Base-by-base conservation (phyloP, 2,329 filamentous ascomycete species). In the Paecilomyces dactylethromorphus region DNA sequence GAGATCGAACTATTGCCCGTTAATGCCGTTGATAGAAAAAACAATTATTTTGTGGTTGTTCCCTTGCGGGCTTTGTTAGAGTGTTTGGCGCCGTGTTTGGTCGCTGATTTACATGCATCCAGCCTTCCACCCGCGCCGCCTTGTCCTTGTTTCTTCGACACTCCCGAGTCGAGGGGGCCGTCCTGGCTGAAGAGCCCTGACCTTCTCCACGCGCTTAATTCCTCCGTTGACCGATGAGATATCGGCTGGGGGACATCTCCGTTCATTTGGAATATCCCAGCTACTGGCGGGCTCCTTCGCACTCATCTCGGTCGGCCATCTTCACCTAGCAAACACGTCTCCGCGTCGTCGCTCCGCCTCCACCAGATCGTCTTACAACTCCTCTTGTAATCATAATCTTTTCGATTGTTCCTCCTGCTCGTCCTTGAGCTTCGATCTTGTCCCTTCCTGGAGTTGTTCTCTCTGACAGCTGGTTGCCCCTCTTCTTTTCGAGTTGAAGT, bases 381-480 rank as follows among this genome's bases (percentile, higher is more conserved):
- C 26, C 35, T 39, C 35, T n/a, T 39, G 35, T 39, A 12, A 39
- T 18, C 39, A 45, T 7, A 18, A 45, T n/a, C 15, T 18, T 8
- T 18, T 18, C 39, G 39, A 32, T 61, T 32, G 26, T 50, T 10
- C 56, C 53, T 18, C 58, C 59, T n/a, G 66, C 59, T 7, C 63
- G 55, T 57, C 26, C 49, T 61, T 56, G 11, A 51, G 49, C 32
- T 59, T 57, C 45, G 10, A 26, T n/a, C 5, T 56, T 50, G 32
- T 24, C 21, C 18, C 39, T 45, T 18, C 39, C 39, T 21, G 39
- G 15, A n/a, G 39, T 45, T 18, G 39, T 45, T 13, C 18, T 18
- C 5, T 15, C 7, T n/a, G 39, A 45, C 39, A 18, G n/a, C 18
- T 18, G 39, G n/a, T n/a, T 21, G n/a, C 39, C 56, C 55, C 56